These are phyloP conservation scores for Huntiella decipiens DNA, from an alignment of 2,329 filamentous ascomycete species.

Conservation along the genomic window DNA sequence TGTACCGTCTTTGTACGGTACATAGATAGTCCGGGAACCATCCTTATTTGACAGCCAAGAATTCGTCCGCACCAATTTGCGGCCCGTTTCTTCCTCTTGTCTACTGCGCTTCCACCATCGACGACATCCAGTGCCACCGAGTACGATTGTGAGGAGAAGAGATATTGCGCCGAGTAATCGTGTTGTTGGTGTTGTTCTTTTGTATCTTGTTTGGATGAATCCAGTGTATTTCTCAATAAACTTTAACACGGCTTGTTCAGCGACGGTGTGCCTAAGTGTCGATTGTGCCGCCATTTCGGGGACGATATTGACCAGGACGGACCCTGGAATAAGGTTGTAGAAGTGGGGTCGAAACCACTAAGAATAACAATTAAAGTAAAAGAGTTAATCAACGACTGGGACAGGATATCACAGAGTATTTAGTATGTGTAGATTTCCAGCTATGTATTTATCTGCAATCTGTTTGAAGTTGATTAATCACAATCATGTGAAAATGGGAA, in stretches of 20 bases:
- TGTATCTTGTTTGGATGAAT: constrained; percentile 34
- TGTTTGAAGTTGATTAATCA: no score
- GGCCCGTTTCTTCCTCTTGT: constrained; percentile 65
- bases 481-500: no score
- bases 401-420: no score
- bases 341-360: not conserved
- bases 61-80: constrained; percentile 69
- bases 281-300: constrained; percentile 66
- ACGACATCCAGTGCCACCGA: constrained; percentile 58
- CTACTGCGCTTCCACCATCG: constrained; percentile 55
- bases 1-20: constrained; percentile 73
- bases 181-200: constrained; percentile 47
- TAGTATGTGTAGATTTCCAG: no score
- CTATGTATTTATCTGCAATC: no score
- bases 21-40: constrained; percentile 84
- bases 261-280: constrained; percentile 47
- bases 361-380: not conserved
- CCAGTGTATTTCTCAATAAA: constrained; percentile 42
- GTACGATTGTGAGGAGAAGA: constrained; percentile 60
- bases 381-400: not conserved
- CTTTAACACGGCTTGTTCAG: constrained; percentile 46
- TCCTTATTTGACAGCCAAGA: constrained; percentile 89
- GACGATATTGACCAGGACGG: not conserved
- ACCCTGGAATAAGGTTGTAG: not conserved
- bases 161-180: constrained; percentile 59